These are phyloP conservation scores for Colletotrichum euphorbiae DNA, from an alignment of 2,329 filamentous ascomycete genomes.

Conservation along the genomic window DNA sequence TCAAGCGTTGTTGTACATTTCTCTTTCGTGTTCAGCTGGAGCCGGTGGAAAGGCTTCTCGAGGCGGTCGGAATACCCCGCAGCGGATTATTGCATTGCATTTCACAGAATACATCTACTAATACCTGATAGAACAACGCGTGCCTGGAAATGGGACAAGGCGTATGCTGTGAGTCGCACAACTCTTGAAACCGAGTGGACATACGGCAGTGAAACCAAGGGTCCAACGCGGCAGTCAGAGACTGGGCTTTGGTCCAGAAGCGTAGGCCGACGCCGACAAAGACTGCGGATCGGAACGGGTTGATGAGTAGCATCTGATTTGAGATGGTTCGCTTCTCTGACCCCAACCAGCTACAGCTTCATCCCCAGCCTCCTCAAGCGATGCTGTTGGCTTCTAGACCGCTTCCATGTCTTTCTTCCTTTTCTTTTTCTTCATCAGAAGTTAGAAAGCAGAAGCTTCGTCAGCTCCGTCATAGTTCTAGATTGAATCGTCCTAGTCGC, in stretches of 20 bases:
- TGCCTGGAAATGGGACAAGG: not conserved
- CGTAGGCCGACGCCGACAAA: too few species aligned
- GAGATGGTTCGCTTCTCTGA: too few species aligned
- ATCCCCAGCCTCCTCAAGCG: not conserved
- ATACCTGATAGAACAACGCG: conserved; percentile 23
- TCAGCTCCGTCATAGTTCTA: not conserved
- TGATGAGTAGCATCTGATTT: too few species aligned
- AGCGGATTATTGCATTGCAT: conserved; percentile 15
- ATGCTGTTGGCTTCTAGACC: not conserved
- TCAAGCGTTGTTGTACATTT: not conserved
- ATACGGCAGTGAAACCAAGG: not conserved
- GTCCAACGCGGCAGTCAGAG: not conserved
- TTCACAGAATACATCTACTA: conserved; percentile 19
- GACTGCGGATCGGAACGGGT: too few species aligned
- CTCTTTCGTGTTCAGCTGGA: not conserved
- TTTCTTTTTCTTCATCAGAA: not conserved
- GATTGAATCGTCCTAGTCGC: too few species aligned
- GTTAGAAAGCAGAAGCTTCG: not conserved
- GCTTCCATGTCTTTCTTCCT: not conserved
- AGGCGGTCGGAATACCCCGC: conserved; percentile 2
- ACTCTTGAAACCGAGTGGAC: not conserved
- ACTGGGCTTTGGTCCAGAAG: not conserved
- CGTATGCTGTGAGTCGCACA: not conserved
- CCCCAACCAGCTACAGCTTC: not conserved
- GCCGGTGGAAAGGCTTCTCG: not conserved